A percentile compares a stretch with the other conserved stretches of the same genome.
Conservation (phyloP, 1,284 basidiomycete species). For the Irpex sp. region DNA sequence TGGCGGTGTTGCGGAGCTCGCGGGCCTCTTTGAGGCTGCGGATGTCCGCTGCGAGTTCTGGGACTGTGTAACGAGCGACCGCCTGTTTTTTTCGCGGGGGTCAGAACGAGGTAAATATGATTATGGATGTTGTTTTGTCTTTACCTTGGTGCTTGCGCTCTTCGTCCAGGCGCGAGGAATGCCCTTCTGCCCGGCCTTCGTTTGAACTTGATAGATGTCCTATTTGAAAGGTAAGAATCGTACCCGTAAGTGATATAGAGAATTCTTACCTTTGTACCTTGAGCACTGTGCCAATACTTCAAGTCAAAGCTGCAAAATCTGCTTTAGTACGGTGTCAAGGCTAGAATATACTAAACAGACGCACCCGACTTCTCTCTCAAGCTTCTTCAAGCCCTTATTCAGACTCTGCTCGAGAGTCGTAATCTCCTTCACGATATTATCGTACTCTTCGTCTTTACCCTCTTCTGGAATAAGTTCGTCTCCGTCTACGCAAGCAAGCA, state of each 20-base stretch:
- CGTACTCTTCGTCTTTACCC: constrained; percentile 85
- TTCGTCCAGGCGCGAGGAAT: constrained; percentile 86
- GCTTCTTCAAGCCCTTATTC: constrained; percentile 59
- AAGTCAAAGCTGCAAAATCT: constrained; percentile 42
- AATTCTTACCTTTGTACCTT: constrained; percentile 76
- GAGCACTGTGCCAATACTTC: constrained; percentile 81
- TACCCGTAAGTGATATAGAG: not conserved
- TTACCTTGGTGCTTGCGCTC: constrained; percentile 76
- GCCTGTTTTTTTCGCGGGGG: constrained; percentile 40
- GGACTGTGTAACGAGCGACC: constrained; percentile 73
- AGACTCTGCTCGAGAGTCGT: constrained; percentile 64
- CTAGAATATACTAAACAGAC: constrained; percentile 6
- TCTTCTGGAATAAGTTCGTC: constrained; percentile 71
- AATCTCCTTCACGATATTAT: constrained; percentile 72
- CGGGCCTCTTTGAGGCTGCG: constrained; percentile 87
- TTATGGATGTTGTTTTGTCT: not conserved
- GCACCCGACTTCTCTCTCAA: constrained; percentile 59
- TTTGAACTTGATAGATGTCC: constrained; percentile 89
- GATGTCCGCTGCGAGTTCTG: constrained; percentile 67
- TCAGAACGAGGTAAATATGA: not conserved
- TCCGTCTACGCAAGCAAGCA: constrained; percentile 15
- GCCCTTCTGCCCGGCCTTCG: constrained; percentile 52
- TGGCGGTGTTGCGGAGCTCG: constrained; percentile 76
- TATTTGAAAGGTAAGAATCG: constrained; percentile 26
- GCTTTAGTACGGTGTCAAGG: too few species aligned